These are phyloP conservation scores for Rhytidiadelphus loreus DNA, from an alignment of 225 moss, liverwort and hornwort species.

Conservation along the genomic window DNA sequence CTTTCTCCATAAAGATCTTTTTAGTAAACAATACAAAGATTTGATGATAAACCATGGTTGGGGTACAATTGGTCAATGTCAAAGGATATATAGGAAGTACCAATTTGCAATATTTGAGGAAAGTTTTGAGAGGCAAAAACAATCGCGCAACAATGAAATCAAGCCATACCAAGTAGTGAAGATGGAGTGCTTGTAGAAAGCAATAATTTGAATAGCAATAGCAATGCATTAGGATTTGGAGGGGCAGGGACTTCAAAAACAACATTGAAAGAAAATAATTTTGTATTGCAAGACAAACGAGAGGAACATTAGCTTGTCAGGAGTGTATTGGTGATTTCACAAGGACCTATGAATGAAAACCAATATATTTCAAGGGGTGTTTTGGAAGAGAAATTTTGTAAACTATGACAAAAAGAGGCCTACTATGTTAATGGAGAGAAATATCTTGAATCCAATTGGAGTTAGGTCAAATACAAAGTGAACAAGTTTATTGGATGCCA, in stretches of 20 bases:
- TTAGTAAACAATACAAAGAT: neutral
- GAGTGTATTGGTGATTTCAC: neutral
- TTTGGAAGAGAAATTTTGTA: neutral
- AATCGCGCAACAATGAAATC: rapidly evolving
- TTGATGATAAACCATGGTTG: rapidly evolving
- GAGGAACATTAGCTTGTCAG: neutral
- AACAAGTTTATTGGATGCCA: neutral
- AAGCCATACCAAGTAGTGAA: rapidly evolving
- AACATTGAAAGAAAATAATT: neutral
- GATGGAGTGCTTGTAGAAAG: rapidly evolving
- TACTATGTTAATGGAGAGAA: rapidly evolving
- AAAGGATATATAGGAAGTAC: rapidly evolving
- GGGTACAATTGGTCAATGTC: rapidly evolving
- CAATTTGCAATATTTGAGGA: rapidly evolving
- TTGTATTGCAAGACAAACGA: rapidly evolving
- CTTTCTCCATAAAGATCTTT: rapidly evolving
- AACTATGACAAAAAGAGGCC: neutral
- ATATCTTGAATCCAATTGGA: neutral
- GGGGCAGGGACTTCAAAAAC: neutral
- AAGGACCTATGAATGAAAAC: rapidly evolving
- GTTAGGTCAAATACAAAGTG: rapidly evolving
- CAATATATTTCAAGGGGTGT: neutral
- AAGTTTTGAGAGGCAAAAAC: neutral
- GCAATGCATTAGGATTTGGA: neutral
- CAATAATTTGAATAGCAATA: neutral